These are phyloP conservation scores for Zygosaccharomyces bisporus DNA, from an alignment of 805 yeast species.

Conservation along the genomic window DNA sequence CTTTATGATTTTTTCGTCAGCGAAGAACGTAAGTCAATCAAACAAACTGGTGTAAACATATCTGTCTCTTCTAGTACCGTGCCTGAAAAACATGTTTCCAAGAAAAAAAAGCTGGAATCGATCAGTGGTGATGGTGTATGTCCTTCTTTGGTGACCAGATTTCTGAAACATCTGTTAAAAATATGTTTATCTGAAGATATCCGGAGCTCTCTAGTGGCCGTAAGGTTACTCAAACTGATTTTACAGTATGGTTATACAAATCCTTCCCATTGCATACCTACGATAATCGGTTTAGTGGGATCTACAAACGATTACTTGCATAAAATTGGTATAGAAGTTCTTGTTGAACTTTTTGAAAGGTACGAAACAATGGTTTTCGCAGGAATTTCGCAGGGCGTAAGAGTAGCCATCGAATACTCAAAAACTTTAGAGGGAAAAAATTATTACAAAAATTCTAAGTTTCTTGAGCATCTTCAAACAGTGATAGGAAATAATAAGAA, in stretches of 20 bases:
- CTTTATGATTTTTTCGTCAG: conserved; percentile 52
- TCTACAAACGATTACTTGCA: conserved; percentile 45
- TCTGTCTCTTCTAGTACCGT: conserved; percentile 36
- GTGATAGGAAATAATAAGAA: conserved; percentile 20
- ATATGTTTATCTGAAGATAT: conserved; percentile 47
- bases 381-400: conserved; percentile 60
- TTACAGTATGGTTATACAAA: conserved; percentile 67
- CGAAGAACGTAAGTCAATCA: conserved; percentile 49
- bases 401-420: conserved; percentile 46
- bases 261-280: conserved; percentile 66
- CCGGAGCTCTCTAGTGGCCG: conserved; percentile 47
- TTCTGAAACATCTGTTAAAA: conserved; percentile 45
- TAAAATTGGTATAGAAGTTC: conserved; percentile 49
- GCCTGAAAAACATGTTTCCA: conserved; percentile 42
- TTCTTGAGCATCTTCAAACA: conserved; percentile 19
- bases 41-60: conserved; percentile 40
- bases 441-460: conserved; percentile 15
- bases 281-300: conserved; percentile 65
- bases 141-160: conserved; percentile 66
- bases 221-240: conserved; percentile 52
- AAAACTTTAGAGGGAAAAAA: conserved; percentile 6
- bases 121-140: conserved; percentile 64
- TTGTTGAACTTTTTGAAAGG: conserved; percentile 53
- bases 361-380: conserved; percentile 70
- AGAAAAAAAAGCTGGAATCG: conserved; percentile 36